Base-by-base conservation (phyloP, 352 stramenopile species). In the Blastocystis sp. region DNA sequence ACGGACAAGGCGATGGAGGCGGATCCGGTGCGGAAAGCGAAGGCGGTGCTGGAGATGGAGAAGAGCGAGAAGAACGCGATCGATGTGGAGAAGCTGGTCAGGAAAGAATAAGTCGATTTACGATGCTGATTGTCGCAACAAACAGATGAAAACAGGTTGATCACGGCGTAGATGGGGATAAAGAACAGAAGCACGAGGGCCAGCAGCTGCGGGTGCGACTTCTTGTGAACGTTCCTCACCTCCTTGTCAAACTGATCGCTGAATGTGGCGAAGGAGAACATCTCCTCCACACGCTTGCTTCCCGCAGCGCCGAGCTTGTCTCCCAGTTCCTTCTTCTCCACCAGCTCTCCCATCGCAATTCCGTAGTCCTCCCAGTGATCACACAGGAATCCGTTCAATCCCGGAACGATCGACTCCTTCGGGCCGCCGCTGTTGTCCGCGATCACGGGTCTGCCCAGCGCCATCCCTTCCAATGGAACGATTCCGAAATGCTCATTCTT, bases 401-500 rank as follows among this genome's bases (percentile, higher is more conserved):
- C 92, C 77, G 98, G 91, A 1, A 94, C 81, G 43, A 99, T 93
- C 0, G 95, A 98, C 91, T 99, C 96, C n/a, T 95, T 92, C 0
- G 96, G 96, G 2, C 96, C 96, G n/a, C 96, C 96, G 64, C 91
- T 97, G 59, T 93, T 93, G 34, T 98, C 94, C 2, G 96, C 96
- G 38, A 99, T 91, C 14, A 98, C 95, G 6, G 96, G 95, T 24
- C 94, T 94, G 28, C 93, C 93, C 9, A 94, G 95, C 87, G 95
- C 95, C 96, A 98, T 98, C n/a, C 94, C 95, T 89, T 99, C 96
- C 19, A 99, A 91, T 0, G 96, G 96, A 1, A 99, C 96, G 89
- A 99, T 99, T n/a, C 96, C 96, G 91, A 99, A 99, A 90, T 99
- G 96, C 91, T 99, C 96, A 52, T 94, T 93, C 77, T 95, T 92